Base-by-base conservation (phyloP, 2,329 filamentous ascomycete species). In the Teratosphaeriaceae sp. region DNA sequence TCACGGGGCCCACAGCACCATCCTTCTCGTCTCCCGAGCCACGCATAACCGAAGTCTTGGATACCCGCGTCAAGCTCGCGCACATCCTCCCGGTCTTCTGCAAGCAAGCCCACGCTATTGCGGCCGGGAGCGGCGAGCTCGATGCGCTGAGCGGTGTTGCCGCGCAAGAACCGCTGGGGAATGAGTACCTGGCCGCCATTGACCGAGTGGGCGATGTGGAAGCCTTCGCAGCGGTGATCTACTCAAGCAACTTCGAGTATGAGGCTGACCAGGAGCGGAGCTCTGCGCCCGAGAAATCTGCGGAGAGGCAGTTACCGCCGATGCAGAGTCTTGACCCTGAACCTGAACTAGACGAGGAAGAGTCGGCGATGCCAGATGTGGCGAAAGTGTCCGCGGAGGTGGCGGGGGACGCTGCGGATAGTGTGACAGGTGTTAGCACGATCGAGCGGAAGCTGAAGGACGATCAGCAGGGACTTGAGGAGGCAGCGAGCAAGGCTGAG, bases 21-120 rank as follows among this genome's bases (percentile, higher is more conserved):
- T 60, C 72, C 42, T 62, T 78, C 22, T 5, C 31, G n/a, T 36
- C 31, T 8, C 68, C 73, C 21, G 76, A 79, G 54, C 66, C 78
- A 5, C 68, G 73, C 37, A 78, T 62, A 61, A 78, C 33, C 64
- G 74, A 60, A 29, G 48, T 62, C 9, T 64, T 66, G 20, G 57
- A 63, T 15, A 69, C 71, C 26, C 78, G 75, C 55, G 73, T 83
- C 29, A 90, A 89, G 67, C 76, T 98, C 30, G 92, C 92, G 36
- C 94, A 87, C 65, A 83, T 94, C 41, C 73, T 98, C 26, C 94
- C 90, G 2, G 84, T 94, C 5, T 78, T 97, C 56, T 92, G 88
- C 29, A 80, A 88, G 53, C 89, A 98, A 69, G 90, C 90, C 4
- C 89, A 95, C 64, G 76, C 74, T 42, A 94, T 98, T 53, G 90